These are phyloP conservation scores for Thraustochytrium striatum DNA, from an alignment of 352 stramenopile genomes.

Conservation along the genomic window DNA sequence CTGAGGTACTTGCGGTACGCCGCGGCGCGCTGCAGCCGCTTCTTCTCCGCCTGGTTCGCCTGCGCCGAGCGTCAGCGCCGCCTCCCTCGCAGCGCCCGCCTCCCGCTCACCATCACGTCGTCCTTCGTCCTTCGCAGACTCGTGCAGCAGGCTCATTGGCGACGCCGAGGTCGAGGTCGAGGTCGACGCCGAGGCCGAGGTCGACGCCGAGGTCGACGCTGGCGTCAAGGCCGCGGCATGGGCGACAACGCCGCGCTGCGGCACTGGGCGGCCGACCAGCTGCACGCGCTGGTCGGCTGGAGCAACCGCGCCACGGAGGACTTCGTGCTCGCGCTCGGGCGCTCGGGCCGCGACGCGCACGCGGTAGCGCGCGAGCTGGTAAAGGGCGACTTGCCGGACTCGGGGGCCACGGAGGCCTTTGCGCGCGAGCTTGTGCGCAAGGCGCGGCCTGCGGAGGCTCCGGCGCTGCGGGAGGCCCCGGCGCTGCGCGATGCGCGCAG, in stretches of 20 bases:
- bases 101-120: too few species aligned
- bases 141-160: too few species aligned
- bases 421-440: not conserved
- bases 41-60: not conserved
- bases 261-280: not conserved
- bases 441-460: not conserved
- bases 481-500: not conserved
- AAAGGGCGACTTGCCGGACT: not conserved
- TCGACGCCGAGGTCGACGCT: too few species aligned
- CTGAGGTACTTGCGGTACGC: not conserved
- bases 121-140: too few species aligned
- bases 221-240: too few species aligned
- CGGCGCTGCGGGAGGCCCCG: not conserved
- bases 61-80: too few species aligned
- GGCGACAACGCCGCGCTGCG: too few species aligned
- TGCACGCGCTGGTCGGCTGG: conserved; percentile 29
- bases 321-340: conserved; percentile 2
- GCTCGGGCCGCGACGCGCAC: not conserved
- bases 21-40: not conserved
- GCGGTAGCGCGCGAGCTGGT: not conserved
- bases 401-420: not conserved
- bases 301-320: conserved; percentile 3
- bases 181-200: too few species aligned
- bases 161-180: too few species aligned
- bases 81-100: too few species aligned